Evolutionary conservation across 495 filamentous ascomycete genomes (phyloP).

Genomic region (Lophiotrema nucula): DNA sequence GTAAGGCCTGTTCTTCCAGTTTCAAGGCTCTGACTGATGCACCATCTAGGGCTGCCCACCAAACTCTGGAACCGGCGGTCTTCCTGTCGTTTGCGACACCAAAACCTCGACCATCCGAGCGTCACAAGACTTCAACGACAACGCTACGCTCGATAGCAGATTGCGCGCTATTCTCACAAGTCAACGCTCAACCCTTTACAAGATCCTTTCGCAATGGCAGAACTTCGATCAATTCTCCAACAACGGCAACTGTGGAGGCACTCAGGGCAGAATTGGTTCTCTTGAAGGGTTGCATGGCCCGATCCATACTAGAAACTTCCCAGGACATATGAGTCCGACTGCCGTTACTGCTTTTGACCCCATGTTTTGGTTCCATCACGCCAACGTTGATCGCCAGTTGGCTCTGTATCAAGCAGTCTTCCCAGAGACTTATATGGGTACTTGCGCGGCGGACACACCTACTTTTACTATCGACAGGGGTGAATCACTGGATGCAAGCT

Average conservation of each 20-base stretch:
- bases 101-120: neutral
- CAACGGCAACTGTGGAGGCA: neutral
- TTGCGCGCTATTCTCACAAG: slow-evolving; percentile 4
- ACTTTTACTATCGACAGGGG: slow-evolving; percentile 55
- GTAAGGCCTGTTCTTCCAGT: neutral
- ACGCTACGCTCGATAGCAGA: slow-evolving; percentile 6
- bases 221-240: slow-evolving; percentile 5
- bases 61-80: neutral
- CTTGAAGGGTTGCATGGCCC: slow-evolving; percentile 64
- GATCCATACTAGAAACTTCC: slow-evolving; percentile 52
- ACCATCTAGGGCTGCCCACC: slow-evolving; percentile 15
- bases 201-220: slow-evolving; percentile 16
- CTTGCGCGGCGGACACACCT: slow-evolving; percentile 46
- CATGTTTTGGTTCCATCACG: slow-evolving; percentile 66
- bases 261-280: slow-evolving; percentile 45
- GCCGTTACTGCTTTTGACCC: slow-evolving; percentile 71
- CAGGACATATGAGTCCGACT: slow-evolving; percentile 65
- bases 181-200: neutral
- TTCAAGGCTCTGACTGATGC: neutral
- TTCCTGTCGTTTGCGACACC: slow-evolving; percentile 11
- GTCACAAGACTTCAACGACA: neutral
- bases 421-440: slow-evolving; percentile 55
- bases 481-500: slow-evolving; percentile 37
- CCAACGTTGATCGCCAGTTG: slow-evolving; percentile 64
- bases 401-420: slow-evolving; percentile 70